A percentile compares a stretch with the other conserved stretches of the same genome.
These are phyloP conservation scores for Harringtonia lauricola DNA, from an alignment of 2,329 filamentous ascomycete species.

Conservation along the genomic window DNA sequence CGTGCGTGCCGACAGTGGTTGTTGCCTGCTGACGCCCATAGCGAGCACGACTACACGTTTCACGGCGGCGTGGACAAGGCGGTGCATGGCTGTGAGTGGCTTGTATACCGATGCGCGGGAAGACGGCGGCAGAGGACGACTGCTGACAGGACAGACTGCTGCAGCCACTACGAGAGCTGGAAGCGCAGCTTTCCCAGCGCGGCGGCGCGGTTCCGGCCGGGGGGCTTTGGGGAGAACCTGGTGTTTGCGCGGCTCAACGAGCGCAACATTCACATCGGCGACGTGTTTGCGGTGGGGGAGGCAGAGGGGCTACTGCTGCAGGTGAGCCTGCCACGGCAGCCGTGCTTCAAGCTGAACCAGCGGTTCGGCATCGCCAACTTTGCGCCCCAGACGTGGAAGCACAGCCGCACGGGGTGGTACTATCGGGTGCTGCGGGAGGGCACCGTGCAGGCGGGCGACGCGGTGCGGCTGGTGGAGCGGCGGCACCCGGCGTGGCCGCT, in stretches of 20 bases:
- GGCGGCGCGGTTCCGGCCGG: slow-evolving; percentile 38
- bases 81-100: slow-evolving; percentile 40
- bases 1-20: no score
- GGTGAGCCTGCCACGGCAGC: slow-evolving; percentile 49
- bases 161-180: slow-evolving; percentile 47
- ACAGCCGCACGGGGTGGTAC: slow-evolving; percentile 53
- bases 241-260: slow-evolving; percentile 49
- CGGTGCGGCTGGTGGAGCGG: slow-evolving; percentile 43
- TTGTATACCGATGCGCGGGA: background rate
- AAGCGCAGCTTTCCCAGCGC: slow-evolving; percentile 37
- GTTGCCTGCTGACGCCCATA: background rate
- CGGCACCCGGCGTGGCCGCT: slow-evolving; percentile 50
- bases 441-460: slow-evolving; percentile 41
- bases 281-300: slow-evolving; percentile 41
- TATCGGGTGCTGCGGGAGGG: slow-evolving; percentile 50
- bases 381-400: slow-evolving; percentile 43
- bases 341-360: slow-evolving; percentile 60
- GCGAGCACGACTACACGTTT: slow-evolving; percentile 48
- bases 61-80: slow-evolving; percentile 56
- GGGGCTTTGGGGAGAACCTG: slow-evolving; percentile 56
- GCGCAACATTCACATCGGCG: slow-evolving; percentile 54
- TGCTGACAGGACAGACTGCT: slow-evolving; percentile 37
- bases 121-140: no score
- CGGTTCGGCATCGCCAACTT: slow-evolving; percentile 54
- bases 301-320: slow-evolving; percentile 36